These are phyloP conservation scores for Geum urbanum DNA, from an alignment of 306 rosid genomes.

Conservation along the genomic window DNA sequence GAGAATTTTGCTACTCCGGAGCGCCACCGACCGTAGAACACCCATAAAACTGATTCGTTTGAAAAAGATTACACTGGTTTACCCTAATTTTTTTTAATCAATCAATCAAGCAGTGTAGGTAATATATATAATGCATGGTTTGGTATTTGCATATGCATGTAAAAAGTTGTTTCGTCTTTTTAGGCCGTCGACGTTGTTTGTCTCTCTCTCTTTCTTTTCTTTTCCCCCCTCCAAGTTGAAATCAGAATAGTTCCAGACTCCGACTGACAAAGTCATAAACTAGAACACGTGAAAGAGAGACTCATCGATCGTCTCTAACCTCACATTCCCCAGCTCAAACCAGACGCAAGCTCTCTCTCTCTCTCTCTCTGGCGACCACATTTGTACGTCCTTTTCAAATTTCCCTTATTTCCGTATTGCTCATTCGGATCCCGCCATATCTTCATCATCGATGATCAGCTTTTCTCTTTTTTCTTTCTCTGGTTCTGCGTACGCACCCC, in stretches of 20 bases:
- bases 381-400: conserved; percentile 21
- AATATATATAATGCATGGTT: not conserved
- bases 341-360: conserved; percentile 5
- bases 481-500: not conserved
- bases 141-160: conserved; percentile 20
- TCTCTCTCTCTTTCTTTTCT: conserved; percentile 7
- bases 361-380: conserved; percentile 18
- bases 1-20: too few species aligned
- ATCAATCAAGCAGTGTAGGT: not conserved
- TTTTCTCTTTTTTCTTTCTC: not conserved
- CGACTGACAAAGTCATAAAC: conserved; percentile 18
- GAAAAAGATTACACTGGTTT: conserved; percentile 1
- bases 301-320: conserved; percentile 13
- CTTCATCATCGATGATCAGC: not conserved
- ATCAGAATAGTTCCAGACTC: not conserved
- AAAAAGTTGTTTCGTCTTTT: conserved; percentile 39
- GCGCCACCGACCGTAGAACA: too few species aligned
- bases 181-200: conserved; percentile 20
- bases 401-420: not conserved
- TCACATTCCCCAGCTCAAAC: conserved; percentile 7
- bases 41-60: not conserved
- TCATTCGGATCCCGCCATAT: not conserved
- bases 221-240: not conserved
- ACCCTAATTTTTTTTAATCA: not conserved
- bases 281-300: conserved; percentile 35